Evolutionary conservation across 2,329 filamentous ascomycete species (phyloP), one percentile per base, ranked within the genome.

Genomic region (Endothia cerciana): DNA sequence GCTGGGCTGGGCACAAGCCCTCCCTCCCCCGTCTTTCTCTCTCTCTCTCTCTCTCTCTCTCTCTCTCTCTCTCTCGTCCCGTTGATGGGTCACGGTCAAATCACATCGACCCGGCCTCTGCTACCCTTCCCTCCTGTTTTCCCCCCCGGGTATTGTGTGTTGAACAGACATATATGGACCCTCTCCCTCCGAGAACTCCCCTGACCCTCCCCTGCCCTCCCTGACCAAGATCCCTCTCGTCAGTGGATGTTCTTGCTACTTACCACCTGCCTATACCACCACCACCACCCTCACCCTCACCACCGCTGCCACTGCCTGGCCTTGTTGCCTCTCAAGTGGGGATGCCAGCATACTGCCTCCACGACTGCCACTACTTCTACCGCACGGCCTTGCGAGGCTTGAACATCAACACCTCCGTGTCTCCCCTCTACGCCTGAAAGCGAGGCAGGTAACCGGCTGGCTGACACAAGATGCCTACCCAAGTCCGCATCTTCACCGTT

Each of bases 321-420:
- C 40, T 45, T 60, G 43, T 17, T 60, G 58, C 30, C 17, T 62
- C 65, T n/a, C 43, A 33, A 64, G 55, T 61, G 62, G 82, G 84
- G 82, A 96, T 96, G 92, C 91, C 91, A 83, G 79, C 85, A 73
- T 94, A 92, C 78, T 96, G 83, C 79, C 82, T 92, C 65, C 90
- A 95, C 84, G 91, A 96, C 79, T 96, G 91, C 75, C 92, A 96
- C 77, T 96, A 96, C 81, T 96, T 97, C 81, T 95, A 92, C 83
- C 92, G 92, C 83, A 96, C 90, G 78, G 91, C 92, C 76, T 82
- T 97, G 81, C 92, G 92, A 83, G 89, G 93, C 76, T 83, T 97
- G 73, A 94, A 91, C 75, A 89, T 97, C 73, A 86, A 88, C 80
- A 96, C 91, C 73, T 86, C 82, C 74, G 87, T 97, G 78, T 92